Evolutionary conservation across 2,329 filamentous ascomycete genomes (phyloP), one percentile per base, ranked within the genome.

Genomic region (Beauveria rudraprayagi): DNA sequence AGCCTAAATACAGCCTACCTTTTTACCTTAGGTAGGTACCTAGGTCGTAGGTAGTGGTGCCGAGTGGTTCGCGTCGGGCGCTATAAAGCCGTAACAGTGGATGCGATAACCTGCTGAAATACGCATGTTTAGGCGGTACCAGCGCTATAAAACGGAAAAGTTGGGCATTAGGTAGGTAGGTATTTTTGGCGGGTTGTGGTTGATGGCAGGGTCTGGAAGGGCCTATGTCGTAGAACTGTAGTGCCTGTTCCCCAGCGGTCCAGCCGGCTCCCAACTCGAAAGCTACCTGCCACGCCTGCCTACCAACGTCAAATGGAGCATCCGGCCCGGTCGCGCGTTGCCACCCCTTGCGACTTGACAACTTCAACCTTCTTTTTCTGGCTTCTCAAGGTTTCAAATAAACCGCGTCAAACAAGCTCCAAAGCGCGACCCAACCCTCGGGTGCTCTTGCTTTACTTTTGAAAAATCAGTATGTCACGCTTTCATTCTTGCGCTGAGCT

Each of bases 261-360:
- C 37, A 11, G 47, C 24, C 37, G 11, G 56, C 34, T 14, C 34
- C 14, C 14, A 37, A 16, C 16, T 37, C 14, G 34, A 37, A 37
- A 37, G 11, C 34, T 37, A 37, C 34, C 34, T 37, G 5, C 44
- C 24, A 26, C 24, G 24, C 24, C 44, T 24, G 26, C 41, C 41
- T 10, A 16, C 34, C 34, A 37, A 37, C 34, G 51, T 47, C 54
- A 37, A 46, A 47, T 47, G 43, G 54, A 57, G 55, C 55, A 22
- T 10, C 34, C 14, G 50, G 57, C 26, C 28, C 22, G 46, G 57
- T 34, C 56, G 47, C 30, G 46, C 56, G 30, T 44, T 34, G 56
- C 56, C 56, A 60, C 57, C 57, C 57, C 57, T 53, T 60, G 48
- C 57, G 28, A 53, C 57, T 60, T 30, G 19, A 26, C 57, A 43